Evolutionary conservation across 2,329 filamentous ascomycete genomes (phyloP).

Genomic region (Monosporascus sp.): DNA sequence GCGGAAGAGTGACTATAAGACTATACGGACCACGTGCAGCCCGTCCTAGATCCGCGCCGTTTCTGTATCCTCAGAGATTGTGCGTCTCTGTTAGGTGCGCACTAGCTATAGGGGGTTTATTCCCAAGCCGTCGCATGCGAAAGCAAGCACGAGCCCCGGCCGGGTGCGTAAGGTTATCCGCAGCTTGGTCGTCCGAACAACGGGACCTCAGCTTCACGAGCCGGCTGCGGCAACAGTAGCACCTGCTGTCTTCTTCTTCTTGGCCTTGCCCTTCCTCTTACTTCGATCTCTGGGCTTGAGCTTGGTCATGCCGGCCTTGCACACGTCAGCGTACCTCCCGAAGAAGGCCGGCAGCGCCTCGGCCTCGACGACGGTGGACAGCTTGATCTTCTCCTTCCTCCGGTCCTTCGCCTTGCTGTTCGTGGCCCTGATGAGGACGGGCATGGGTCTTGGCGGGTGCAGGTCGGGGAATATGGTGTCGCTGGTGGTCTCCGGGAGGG

Average conservation of each 20-base stretch:
- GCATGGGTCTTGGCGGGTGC: constrained; percentile 52
- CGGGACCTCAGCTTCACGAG: constrained; percentile 11
- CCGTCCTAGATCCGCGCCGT: too few relatives aligned
- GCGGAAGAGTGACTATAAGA: too few relatives aligned
- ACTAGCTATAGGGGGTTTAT: too few relatives aligned
- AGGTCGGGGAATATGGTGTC: constrained; percentile 56
- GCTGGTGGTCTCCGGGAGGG: constrained; percentile 35
- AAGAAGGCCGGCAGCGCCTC: constrained; percentile 78
- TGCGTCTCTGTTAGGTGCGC: too few relatives aligned
- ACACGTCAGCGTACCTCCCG: constrained; percentile 78
- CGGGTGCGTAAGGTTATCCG: too few relatives aligned
- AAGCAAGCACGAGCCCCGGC: too few relatives aligned
- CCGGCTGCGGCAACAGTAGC: constrained; percentile 43
- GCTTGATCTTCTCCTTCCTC: constrained; percentile 58
- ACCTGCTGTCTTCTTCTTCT: constrained; percentile 67
- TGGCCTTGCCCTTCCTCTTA: constrained; percentile 76
- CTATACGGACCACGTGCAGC: too few relatives aligned
- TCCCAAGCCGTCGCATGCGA: too few relatives aligned
- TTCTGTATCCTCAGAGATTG: too few relatives aligned
- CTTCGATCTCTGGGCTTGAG: constrained; percentile 92
- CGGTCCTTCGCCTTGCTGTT: constrained; percentile 66
- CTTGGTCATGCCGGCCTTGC: constrained; percentile 80
- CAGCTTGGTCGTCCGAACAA: too few relatives aligned
- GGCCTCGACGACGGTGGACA: constrained; percentile 77
- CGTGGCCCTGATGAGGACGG: constrained; percentile 76